Conservation (phyloP, 805 yeast genomes). For the Kodamaea kaohsiungensis region DNA sequence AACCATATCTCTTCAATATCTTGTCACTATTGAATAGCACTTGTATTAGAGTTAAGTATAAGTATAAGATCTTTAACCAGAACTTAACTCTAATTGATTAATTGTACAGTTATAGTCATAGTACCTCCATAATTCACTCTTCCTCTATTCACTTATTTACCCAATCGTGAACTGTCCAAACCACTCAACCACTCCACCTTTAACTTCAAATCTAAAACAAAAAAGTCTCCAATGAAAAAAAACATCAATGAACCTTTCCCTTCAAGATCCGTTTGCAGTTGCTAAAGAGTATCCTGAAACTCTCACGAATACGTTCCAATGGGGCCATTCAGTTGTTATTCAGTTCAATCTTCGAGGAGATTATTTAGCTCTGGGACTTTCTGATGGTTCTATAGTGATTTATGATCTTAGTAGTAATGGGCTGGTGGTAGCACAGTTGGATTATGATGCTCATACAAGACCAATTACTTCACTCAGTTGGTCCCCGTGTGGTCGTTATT, state of each 20-base stretch:
- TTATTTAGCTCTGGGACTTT: constrained; percentile 78
- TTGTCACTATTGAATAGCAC: no score
- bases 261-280: constrained; percentile 88
- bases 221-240: neutral
- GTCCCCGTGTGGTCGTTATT: constrained; percentile 70
- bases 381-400: constrained; percentile 71
- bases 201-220: neutral
- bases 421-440: constrained; percentile 52
- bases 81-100: no score
- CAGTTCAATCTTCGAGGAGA: constrained; percentile 77
- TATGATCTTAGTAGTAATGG: constrained; percentile 72
- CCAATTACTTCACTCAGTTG: constrained; percentile 74
- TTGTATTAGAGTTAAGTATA: no score
- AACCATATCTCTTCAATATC: no score
- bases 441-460: constrained; percentile 59
- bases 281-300: constrained; percentile 91
- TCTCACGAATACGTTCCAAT: constrained; percentile 66
- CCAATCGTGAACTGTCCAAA: no score
- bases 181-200: no score
- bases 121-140: no score
- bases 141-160: no score
- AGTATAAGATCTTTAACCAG: no score
- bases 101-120: no score
- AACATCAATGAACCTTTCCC: constrained; percentile 65
- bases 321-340: constrained; percentile 66